Evolutionary conservation across 2,329 filamentous ascomycete species (phyloP).

Genomic region (Cercospora brassicicola): DNA sequence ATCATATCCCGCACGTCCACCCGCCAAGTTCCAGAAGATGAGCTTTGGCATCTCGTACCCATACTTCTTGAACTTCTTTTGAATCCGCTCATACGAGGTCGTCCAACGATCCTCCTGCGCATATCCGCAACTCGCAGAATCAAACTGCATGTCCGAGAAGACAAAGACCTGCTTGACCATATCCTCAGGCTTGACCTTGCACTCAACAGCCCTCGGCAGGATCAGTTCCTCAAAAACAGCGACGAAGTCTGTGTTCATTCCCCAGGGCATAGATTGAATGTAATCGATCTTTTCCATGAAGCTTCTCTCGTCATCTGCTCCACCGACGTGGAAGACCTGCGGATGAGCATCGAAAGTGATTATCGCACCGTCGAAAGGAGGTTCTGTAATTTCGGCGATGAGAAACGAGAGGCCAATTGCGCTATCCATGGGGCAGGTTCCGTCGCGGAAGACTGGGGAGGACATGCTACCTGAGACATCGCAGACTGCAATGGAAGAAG

Average conservation of each 20-base stretch:
- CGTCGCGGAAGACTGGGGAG: constrained; percentile 44
- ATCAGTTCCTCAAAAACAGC: constrained; percentile 57
- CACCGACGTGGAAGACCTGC: constrained; percentile 45
- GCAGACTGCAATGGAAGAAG: constrained; percentile 58
- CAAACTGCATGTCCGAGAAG: constrained; percentile 63
- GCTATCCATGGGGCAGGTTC: constrained; percentile 54
- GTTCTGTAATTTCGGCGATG: constrained; percentile 53
- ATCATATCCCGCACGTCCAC: constrained; percentile 35
- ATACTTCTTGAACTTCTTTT: constrained; percentile 46
- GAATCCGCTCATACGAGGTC: constrained; percentile 54
- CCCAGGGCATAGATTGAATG: constrained; percentile 43
- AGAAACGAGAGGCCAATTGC: constrained; percentile 59
- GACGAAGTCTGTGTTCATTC: constrained; percentile 54
- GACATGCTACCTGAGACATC: constrained; percentile 60
- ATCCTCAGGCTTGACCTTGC: constrained; percentile 55
- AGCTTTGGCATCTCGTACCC: constrained; percentile 61
- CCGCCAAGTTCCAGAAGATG: constrained; percentile 62
- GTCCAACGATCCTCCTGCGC: constrained; percentile 39
- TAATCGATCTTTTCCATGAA: constrained; percentile 47
- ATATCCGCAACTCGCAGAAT: constrained; percentile 38
- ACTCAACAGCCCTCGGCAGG: constrained; percentile 54
- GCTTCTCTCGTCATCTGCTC: constrained; percentile 35
- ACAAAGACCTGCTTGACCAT: constrained; percentile 64
- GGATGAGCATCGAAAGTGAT: constrained; percentile 56
- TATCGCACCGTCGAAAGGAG: constrained; percentile 57